Base-by-base conservation (phyloP, 192 early-diverging fungal species). In the Cetraspora pellucida region DNA sequence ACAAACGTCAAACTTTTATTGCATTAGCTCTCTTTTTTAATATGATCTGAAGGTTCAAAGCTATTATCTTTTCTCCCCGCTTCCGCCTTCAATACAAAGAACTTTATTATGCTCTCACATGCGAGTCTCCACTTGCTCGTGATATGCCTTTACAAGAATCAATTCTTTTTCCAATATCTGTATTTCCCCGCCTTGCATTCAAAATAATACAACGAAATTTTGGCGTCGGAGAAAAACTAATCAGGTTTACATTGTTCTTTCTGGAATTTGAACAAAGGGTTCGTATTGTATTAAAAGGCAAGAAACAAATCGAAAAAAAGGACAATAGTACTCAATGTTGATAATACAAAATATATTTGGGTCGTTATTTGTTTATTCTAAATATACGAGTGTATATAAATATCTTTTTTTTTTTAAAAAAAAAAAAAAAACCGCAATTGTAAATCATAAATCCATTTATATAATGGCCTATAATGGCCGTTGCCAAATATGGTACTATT, bases 1-100 rank as follows among this genome's bases (percentile, higher is more conserved):
- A 27, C 43, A 65, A 65, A 65, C 63, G 63, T 65, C 63, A 65
- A 65, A 65, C 63, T 65, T 65, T 65, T 65, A 65, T 65, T 65
- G 63, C 63, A 65, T 65, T 65, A 13, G 17, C 63, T 30, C 31
- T 37, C 37, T 17, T 44, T 64, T 65, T n/a, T 30, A 65, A 65
- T 65, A 19, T 44, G n/a, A 43, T 65, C 37, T 43, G 43, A 65
- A 60, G 43, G 37, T 65, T 65, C 63, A 65, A 65, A 43, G n/a
- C n/a, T 44, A 65, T 65, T 19, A 44, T 31, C 28, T 65, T 65
- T 61, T 28, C 59, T 61, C 59, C 59, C 59, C 59, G 59, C 59
- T 61, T 61, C 13, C 17, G 28, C 59, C 23, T 61, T 44, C n/a
- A 65, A 31, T 37, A 65, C 63, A 65, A 65, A 65, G 63, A 65